Percentiles rank a stretch among this genome's conserved stretches.
Evolutionary conservation across 306 rosid species (phyloP).

Genomic region (Quercus glauca): DNA sequence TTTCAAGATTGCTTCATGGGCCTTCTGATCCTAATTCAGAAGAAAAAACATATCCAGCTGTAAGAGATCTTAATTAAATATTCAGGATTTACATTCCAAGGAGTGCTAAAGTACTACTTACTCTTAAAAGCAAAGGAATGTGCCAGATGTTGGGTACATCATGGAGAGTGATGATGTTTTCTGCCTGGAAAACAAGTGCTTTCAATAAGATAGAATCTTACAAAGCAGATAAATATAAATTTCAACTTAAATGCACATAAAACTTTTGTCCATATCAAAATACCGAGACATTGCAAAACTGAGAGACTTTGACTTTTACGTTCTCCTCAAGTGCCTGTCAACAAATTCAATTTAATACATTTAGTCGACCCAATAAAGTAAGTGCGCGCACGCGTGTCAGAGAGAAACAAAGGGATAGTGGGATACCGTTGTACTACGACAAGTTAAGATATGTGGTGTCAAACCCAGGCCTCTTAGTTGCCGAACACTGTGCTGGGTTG

Average conservation of each 20-base stretch:
- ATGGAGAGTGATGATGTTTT: conserved; percentile 75
- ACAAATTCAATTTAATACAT: conserved; percentile 9
- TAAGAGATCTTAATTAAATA: neutral
- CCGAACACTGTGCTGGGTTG: conserved; percentile 94
- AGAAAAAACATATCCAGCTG: conserved; percentile 3
- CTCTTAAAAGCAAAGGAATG: conserved; percentile 85
- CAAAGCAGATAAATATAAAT: conserved; percentile 10
- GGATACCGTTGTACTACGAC: conserved; percentile 75
- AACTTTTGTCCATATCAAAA: neutral
- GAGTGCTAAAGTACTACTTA: conserved; percentile 32
- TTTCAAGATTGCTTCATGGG: conserved; percentile 84
- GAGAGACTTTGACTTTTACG: conserved; percentile 74
- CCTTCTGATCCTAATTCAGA: conserved; percentile 72
- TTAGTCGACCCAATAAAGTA: conserved; percentile 14
- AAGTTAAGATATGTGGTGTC: conserved; percentile 78
- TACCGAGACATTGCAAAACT: conserved; percentile 97
- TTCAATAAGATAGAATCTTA: neutral
- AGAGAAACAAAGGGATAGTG: conserved; percentile 17
- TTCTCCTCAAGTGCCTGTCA: conserved; percentile 74
- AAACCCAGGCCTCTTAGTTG: conserved; percentile 84
- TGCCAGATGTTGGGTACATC: conserved; percentile 99
- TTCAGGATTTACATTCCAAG: neutral
- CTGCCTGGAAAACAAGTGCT: conserved; percentile 39
- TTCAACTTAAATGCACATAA: conserved; percentile 7
- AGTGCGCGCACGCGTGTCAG: neutral